Base-by-base conservation (phyloP, 768 basidiomycete genomes). In the Agrocybe chaxingu region DNA sequence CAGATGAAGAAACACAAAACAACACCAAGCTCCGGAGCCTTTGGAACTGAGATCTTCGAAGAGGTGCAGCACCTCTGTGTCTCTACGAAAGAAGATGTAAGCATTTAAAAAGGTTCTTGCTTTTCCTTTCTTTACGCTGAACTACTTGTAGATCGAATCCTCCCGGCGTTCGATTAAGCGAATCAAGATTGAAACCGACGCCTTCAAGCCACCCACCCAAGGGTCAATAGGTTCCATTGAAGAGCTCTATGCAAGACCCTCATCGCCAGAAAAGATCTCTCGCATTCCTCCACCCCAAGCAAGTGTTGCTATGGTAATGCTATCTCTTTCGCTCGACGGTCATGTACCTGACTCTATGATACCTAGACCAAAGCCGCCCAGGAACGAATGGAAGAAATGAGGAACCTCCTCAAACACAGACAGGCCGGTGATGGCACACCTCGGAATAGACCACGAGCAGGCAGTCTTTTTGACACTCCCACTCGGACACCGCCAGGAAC, bases 351-450 rank as follows among this genome's bases (percentile, higher is more conserved):
- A 11, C 42, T 33, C 3, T 37, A 37, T 10, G 47, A 48, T 45
- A 13, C 29, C 4, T 56, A 92, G 90, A 87, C 80, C 9, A 83
- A 69, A 60, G 89, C 84, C 48, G 89, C 89, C 33, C 84, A 83
- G 57, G 84, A 84, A 33, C 82, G 91, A 18, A 76, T 91, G 74
- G 82, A 89, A 58, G 91, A 93, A 64, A 89, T 93, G 89, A 79
- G 84, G 36, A 80, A 79, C 55, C 71, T 90, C 49, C 90, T 93
- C 51, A 69, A 72, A 34, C 78, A 73, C 53, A 73, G 89, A 56
- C 74, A 80, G 58, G 72, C 24, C 24, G 24, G 67, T 12, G 85
- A 84, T 33, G 66, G 66, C 5, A 72, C 78, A 7, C 76, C 79
- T 50, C 75, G 76, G 19, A 68, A 66, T 48, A 76, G 80, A 44